A percentile compares a stretch with the other conserved stretches of the same genome.
Conservation (phyloP, 1,284 basidiomycete genomes). For the Xerocomus amazonicus region DNA sequence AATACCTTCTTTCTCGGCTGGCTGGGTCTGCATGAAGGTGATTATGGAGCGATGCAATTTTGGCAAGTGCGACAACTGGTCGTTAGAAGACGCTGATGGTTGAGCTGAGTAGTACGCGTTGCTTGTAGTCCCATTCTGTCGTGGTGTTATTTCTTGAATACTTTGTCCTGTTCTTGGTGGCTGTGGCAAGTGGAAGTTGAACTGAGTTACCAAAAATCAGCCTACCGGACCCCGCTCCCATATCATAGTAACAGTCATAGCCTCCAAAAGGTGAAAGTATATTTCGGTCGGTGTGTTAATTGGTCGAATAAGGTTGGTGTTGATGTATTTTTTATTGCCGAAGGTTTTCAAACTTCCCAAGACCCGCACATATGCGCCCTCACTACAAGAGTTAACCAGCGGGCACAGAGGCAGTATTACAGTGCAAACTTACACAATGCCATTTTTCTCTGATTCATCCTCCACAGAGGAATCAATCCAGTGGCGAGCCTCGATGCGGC, state of each 20-base stretch:
- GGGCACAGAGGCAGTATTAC: background rate
- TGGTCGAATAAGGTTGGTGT: slow-evolving; percentile 68
- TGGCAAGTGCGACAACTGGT: slow-evolving; percentile 57
- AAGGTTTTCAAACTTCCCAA: slow-evolving; percentile 90
- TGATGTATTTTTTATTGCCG: slow-evolving; percentile 79
- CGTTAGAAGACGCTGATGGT: slow-evolving; percentile 24
- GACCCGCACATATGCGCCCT: slow-evolving; percentile 79
- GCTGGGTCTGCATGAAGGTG: slow-evolving; percentile 48
- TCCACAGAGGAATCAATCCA: slow-evolving; percentile 77
- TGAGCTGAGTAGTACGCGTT: slow-evolving; percentile 34
- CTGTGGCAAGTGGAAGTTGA: slow-evolving; percentile 15
- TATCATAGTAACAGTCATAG: slow-evolving; percentile 45
- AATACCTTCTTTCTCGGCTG: slow-evolving; percentile 51
- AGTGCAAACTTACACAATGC: slow-evolving; percentile 38
- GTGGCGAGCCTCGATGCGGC: slow-evolving; percentile 80
- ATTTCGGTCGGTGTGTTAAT: slow-evolving; percentile 77
- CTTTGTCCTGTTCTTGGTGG: slow-evolving; percentile 29
- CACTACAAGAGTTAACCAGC: slow-evolving; percentile 42
- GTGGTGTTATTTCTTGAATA: slow-evolving; percentile 15
- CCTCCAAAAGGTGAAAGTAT: slow-evolving; percentile 71
- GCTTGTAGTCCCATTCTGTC: slow-evolving; percentile 11
- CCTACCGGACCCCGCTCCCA: slow-evolving; percentile 47
- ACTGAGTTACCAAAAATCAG: slow-evolving; percentile 2
- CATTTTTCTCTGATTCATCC: slow-evolving; percentile 47
- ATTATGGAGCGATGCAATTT: slow-evolving; percentile 64